Evolutionary conservation across 139 green algal species (phyloP), one percentile per base, ranked within the genome.

Genomic region (Coelastrella sp.): DNA sequence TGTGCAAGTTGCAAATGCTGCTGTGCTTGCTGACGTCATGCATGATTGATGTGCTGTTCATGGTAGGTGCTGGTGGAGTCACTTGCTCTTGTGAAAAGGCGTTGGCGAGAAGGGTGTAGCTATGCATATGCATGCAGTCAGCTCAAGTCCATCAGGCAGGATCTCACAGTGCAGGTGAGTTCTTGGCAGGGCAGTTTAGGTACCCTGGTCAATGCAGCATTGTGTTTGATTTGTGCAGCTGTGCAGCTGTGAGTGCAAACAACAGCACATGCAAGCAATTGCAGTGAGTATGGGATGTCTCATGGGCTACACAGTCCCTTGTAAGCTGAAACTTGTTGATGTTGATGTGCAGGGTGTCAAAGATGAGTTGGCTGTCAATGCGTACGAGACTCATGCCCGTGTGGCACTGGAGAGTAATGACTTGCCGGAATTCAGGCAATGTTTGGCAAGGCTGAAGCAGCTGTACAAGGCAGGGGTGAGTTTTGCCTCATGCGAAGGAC

Each of bases 71-170:
- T 95, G 50, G 37, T 51, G 23, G 38, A 90, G 38, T 85, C 92
- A 13, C 82, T 95, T 32, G 48, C 74, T 51, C 86, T 91, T 21
- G 89, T 94, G 1, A 95, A 95, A 87, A 64, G 62, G 30, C 76
- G 82, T 2, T 94, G 89, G 86, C 11, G 64, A 60, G 38, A 90
- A 66, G 71, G 67, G 0, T 69, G 45, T 66, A 86, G 91, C 48
- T 97, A 97, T 69, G 37, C 62, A 1, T 94, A 87, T n/a, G 86
- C 84, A 2, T 94, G 90, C 27, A 89, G 92, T 45, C 94, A 98
- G 91, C 92, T 98, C 30, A 98, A 98, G 87, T 88, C 85, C 17
- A 96, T 98, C 7, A 91, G 94, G 21, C 92, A 95, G 89, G 93
- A 92, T 51, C 64, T 91, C 6, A 93, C 89, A 0, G 83, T 93